phyloP scores from a whole-genome alignment of 75 land plant species.

The Picea glauca region DNA sequence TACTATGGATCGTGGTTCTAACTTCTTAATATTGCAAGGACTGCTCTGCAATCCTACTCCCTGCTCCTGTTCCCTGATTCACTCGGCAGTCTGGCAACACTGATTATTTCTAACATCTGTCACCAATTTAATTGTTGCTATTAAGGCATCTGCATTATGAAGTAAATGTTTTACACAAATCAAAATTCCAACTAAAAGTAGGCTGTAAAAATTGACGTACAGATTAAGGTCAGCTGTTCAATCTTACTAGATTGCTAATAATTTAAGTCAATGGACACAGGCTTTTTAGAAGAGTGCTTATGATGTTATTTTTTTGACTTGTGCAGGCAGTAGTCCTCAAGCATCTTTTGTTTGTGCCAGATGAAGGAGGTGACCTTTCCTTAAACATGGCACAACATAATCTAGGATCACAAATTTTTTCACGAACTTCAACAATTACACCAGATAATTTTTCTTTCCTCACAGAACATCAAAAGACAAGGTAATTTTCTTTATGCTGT shows the following conservation, averaged over 20 bases:
- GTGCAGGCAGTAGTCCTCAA: constrained; percentile 92
- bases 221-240: too few species aligned
- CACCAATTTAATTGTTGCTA: too few species aligned
- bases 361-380: constrained; percentile 16
- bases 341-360: constrained; percentile 68
- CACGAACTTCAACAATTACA: constrained; percentile 11
- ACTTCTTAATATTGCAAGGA: too few species aligned
- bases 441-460: constrained; percentile 27
- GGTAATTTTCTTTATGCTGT: constrained; percentile 25
- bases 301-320: constrained; percentile 5
- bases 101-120: too few species aligned
- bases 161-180: too few species aligned
- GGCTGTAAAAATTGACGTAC: too few species aligned
- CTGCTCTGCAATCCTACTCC: too few species aligned
- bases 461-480: constrained; percentile 40
- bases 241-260: not conserved
- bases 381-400: constrained; percentile 7
- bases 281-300: not conserved
- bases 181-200: too few species aligned
- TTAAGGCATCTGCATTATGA: too few species aligned
- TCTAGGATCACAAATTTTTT: constrained; percentile 10
- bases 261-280: not conserved
- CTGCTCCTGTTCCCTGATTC: too few species aligned
- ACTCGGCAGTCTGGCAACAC: too few species aligned
- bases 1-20: too few species aligned